Evolutionary conservation across 176 grass and related monocot species (phyloP).

Genomic region (Oryza longistaminata): DNA sequence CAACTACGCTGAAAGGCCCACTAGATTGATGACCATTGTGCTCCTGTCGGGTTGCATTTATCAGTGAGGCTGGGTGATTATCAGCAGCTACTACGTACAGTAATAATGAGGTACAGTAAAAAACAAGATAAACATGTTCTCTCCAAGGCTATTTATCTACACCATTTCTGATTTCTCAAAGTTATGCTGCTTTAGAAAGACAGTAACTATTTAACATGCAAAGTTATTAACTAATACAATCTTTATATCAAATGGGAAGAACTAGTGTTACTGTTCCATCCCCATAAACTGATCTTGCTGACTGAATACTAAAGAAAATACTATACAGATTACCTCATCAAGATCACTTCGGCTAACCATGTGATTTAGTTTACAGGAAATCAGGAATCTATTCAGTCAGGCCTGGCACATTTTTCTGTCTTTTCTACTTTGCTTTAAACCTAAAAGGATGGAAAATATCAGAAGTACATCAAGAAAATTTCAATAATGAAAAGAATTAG

Average conservation of each 20-base stretch:
- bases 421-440: constrained; percentile 2
- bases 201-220: background rate
- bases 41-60: constrained; percentile 42
- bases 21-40: constrained; percentile 7
- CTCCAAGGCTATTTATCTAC: background rate
- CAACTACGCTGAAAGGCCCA: constrained; percentile 34
- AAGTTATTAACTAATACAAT: background rate
- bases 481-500: constrained; percentile 12
- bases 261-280: constrained; percentile 22
- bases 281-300: background rate
- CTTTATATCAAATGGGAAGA: background rate
- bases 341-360: constrained; percentile 4
- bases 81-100: background rate
- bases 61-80: background rate
- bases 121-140: constrained; percentile 6
- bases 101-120: constrained; percentile 32
- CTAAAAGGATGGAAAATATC: constrained; percentile 9
- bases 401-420: background rate
- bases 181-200: background rate
- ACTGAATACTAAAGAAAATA: background rate
- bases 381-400: constrained; percentile 22
- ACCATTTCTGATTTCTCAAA: constrained; percentile 25
- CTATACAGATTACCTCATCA: constrained; percentile 12
- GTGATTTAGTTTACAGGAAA: constrained; percentile 16
- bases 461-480: constrained; percentile 1